Evolutionary conservation across 2,329 filamentous ascomycete species (phyloP), one percentile per base, ranked within the genome.

Genomic region (Diatrype stigma): DNA sequence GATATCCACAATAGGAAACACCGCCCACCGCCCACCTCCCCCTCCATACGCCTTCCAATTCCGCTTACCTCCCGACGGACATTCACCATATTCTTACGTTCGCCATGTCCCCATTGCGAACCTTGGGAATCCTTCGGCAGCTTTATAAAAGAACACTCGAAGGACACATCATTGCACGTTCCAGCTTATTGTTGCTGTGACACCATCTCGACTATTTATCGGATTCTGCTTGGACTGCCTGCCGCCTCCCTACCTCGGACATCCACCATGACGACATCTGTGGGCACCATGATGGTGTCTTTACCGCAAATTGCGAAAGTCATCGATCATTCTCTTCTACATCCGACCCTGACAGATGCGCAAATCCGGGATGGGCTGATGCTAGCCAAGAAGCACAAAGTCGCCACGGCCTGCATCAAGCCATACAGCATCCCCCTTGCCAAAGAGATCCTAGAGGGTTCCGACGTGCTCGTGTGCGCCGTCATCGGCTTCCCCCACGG

Each of bases 401-500:
- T 83, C 17, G 79, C 78, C 1, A 75, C 80, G 0, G 81, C 78
- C 21, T 84, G 81, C 61, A 63, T 84, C 22, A 84, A 84, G 56
- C 79, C 81, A 0, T 84, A 82, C 63, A 60, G 65, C 10, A 75
- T 84, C 3, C 69, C 77, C 0, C 62, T 75, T 6, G 80, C 79
- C 3, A 69, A 67, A 21, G 55, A 71, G 30, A 65, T 71, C 1
- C 76, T 85, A 0, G 67, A 70, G 17, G 78, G 73, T 6, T 71
- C 70, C 2, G 67, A 66, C 42, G 81, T 84, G 5, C 58, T 69
- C 2, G 62, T 84, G 28, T 85, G 80, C 57, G 70, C 80, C 1
- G 82, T 84, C 32, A 75, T 85, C 54, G 80, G 80, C 23, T 85
- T 85, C 56, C 82, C 82, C 0, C 77, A 82, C 58, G 81, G 82